Conservation (phyloP, 768 basidiomycete genomes). For the Auricularia sp. region DNA sequence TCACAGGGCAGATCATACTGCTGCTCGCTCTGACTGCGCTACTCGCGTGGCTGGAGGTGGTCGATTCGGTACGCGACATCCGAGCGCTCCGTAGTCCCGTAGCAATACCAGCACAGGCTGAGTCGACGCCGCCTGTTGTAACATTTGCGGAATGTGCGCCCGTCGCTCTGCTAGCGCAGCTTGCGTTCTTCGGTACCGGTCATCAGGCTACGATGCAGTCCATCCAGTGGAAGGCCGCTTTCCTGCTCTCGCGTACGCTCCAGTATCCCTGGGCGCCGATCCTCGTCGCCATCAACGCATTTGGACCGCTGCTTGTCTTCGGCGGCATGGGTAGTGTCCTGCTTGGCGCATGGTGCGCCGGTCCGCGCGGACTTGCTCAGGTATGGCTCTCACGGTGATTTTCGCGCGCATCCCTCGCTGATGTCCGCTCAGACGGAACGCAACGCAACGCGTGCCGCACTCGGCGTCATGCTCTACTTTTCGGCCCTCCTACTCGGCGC, state of each 20-base stretch:
- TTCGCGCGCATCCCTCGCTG: background rate
- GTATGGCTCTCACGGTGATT: background rate
- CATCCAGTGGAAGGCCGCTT: slow-evolving; percentile 93
- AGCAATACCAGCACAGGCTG: slow-evolving; percentile 28
- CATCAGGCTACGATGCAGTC: slow-evolving; percentile 85
- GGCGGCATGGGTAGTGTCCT: slow-evolving; percentile 56
- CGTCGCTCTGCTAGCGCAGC: slow-evolving; percentile 64
- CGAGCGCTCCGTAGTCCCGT: slow-evolving; percentile 36
- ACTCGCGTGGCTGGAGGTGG: slow-evolving; percentile 67
- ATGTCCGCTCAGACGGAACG: background rate
- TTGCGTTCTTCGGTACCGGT: slow-evolving; percentile 80
- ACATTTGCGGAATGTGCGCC: slow-evolving; percentile 62
- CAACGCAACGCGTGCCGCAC: slow-evolving; percentile 33
- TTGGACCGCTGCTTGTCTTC: slow-evolving; percentile 60
- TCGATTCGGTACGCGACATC: slow-evolving; percentile 75
- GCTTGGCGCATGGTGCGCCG: slow-evolving; percentile 73
- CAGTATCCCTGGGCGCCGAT: slow-evolving; percentile 64
- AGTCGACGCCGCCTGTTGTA: slow-evolving; percentile 11
- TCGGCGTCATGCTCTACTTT: slow-evolving; percentile 68
- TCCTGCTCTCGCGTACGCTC: slow-evolving; percentile 63
- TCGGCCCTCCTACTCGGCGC: slow-evolving; percentile 53
- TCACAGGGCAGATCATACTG: slow-evolving; percentile 75
- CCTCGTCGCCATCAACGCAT: slow-evolving; percentile 66
- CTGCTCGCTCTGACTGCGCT: slow-evolving; percentile 54
- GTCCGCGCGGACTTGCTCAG: slow-evolving; percentile 31